Evolutionary conservation across 495 filamentous ascomycete species (phyloP).

Genomic region (Parmelia sp.): DNA sequence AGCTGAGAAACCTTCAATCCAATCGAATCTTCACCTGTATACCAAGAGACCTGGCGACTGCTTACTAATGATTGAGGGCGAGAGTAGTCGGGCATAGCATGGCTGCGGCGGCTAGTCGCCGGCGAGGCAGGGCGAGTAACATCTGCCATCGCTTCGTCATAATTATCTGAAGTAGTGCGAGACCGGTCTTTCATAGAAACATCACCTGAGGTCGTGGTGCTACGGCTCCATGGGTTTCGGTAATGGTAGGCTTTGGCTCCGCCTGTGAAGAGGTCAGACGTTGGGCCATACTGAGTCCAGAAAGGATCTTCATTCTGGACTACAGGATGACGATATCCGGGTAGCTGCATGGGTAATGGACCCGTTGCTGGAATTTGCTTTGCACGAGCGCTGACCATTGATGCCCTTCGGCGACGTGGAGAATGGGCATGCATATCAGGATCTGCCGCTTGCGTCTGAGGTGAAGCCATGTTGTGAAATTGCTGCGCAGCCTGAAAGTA

Average conservation of each 20-base stretch:
- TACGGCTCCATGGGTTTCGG: slow-evolving; percentile 28
- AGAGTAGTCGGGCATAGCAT: slow-evolving; percentile 35
- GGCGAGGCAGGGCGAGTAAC: slow-evolving; percentile 36
- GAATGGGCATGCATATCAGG: slow-evolving; percentile 46
- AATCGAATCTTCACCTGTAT: background rate
- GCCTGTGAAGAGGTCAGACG: slow-evolving; percentile 37
- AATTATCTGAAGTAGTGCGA: slow-evolving; percentile 38
- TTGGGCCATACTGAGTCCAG: slow-evolving; percentile 26
- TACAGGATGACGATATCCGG: slow-evolving; percentile 24
- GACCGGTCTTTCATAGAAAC: slow-evolving; percentile 27
- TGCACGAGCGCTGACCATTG: slow-evolving; percentile 10
- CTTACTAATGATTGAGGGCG: slow-evolving; percentile 36
- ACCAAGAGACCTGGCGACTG: slow-evolving; percentile 38
- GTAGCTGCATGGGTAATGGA: slow-evolving; percentile 27
- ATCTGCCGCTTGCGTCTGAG: slow-evolving; percentile 30
- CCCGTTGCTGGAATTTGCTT: slow-evolving; percentile 25
- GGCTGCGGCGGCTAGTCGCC: slow-evolving; percentile 39
- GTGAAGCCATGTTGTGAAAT: slow-evolving; percentile 35
- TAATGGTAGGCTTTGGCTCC: slow-evolving; percentile 16
- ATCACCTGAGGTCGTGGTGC: slow-evolving; percentile 12
- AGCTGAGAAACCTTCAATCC: background rate
- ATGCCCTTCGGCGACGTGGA: slow-evolving; percentile 36
- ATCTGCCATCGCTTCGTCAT: slow-evolving; percentile 52
- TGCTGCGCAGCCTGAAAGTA: slow-evolving; percentile 49
- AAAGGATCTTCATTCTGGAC: slow-evolving; percentile 25